Conservation (phyloP, 495 filamentous ascomycete species). For the Clohesyomyces aquaticus region DNA sequence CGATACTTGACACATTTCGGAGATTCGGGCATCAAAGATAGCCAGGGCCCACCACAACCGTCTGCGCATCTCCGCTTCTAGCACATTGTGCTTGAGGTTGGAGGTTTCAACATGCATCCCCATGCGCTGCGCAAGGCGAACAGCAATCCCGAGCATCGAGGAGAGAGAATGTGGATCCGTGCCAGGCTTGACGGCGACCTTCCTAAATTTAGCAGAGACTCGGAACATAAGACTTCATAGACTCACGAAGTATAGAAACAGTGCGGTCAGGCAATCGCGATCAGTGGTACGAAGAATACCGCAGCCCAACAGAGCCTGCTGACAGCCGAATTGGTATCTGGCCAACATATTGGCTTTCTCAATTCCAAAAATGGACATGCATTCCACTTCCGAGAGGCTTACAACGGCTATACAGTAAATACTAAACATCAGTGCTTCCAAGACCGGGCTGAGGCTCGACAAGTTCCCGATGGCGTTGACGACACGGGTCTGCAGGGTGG, state of each 20-base stretch:
- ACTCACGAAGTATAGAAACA: constrained; percentile 63
- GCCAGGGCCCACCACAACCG: constrained; percentile 64
- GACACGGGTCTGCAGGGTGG: constrained; percentile 45
- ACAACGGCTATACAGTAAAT: constrained; percentile 59
- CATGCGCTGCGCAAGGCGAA: constrained; percentile 60
- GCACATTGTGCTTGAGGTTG: constrained; percentile 40
- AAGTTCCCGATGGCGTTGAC: constrained; percentile 47
- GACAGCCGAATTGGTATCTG: constrained; percentile 58
- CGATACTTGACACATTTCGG: constrained; percentile 54
- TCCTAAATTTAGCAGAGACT: constrained; percentile 47
- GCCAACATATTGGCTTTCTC: constrained; percentile 53
- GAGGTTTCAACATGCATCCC: constrained; percentile 55
- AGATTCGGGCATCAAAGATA: constrained; percentile 56
- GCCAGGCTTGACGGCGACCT: constrained; percentile 52
- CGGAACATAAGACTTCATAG: constrained; percentile 18
- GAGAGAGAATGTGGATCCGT: constrained; percentile 59
- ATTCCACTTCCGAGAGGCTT: constrained; percentile 53
- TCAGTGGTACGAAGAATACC: constrained; percentile 53
- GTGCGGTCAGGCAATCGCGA: constrained; percentile 61
- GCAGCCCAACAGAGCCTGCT: constrained; percentile 58
- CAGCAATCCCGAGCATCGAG: constrained; percentile 57
- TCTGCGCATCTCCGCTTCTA: constrained; percentile 63
- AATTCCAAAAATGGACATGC: constrained; percentile 49
- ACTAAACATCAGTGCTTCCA: constrained; percentile 59
- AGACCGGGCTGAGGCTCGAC: constrained; percentile 38